Base-by-base conservation (phyloP, 768 basidiomycete genomes). In the Sarcomyxa edulis region DNA sequence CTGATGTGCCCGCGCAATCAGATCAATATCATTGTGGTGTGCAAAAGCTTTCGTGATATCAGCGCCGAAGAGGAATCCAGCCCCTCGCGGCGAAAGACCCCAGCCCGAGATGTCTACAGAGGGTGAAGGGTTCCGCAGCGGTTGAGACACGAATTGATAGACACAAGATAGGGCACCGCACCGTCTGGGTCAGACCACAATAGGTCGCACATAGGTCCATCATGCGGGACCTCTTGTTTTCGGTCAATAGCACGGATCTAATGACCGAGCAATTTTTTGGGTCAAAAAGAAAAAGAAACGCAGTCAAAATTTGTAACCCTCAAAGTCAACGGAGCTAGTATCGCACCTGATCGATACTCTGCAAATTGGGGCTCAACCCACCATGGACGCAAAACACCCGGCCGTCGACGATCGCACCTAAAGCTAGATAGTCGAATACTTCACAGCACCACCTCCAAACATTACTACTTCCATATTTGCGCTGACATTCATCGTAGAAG, bases 111-210 rank as follows among this genome's bases (percentile, higher is more conserved):
- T 94, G 53, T 97, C 94, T 84, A 58, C 19, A 18, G 30, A 18
- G 28, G 32, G 32, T 33, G 32, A 8, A 33, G 8, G 32, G 32
- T 16, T 33, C n/a, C 16, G 30, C 16, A 22, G 6, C 35, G 14
- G 7, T 37, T 10, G 39, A 20, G 14, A 30, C 9, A 29, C 12
- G n/a, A 19, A n/a, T 11, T 14, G 14, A 4, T 18, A 20, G 34
- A 41, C 25, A 30, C 40, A 33, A 30, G 27, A 43, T 16, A 28
- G 10, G 26, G 14, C 15, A 24, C 55, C 73, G 48, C 40, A 93
- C 93, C 94, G 59, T 98, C 95, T 31, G 95, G 95, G 68, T 98
- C 95, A 43, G 94, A 96, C 95, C 95, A 98, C n/a, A 98, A 69
- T 2, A 98, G 69, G 63, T 98, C 95, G 54, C 95, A 98, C 95